Evolutionary conservation across 257 asterid species (phyloP).

Genomic region (Penstemon newberryi): DNA sequence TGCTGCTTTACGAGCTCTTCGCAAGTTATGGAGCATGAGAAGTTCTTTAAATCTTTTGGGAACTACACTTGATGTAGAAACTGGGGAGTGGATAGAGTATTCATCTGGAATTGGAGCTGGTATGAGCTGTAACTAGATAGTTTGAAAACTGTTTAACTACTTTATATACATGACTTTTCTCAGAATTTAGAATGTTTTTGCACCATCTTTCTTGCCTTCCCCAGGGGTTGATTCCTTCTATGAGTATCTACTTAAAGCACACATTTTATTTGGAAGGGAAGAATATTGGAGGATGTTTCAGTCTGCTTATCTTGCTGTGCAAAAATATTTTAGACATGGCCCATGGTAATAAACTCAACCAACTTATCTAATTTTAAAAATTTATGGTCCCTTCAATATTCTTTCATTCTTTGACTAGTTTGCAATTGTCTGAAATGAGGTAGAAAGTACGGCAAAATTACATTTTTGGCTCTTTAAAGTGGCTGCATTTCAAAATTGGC

Average conservation of each 20-base stretch:
- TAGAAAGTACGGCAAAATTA: too few relatives aligned
- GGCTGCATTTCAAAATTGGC: too few relatives aligned
- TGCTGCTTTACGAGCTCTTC: conserved; percentile 88
- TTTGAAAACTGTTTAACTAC: not conserved
- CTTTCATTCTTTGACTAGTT: conserved; percentile 23
- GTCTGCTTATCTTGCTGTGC: conserved; percentile 84
- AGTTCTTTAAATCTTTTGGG: conserved; percentile 93
- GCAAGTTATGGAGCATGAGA: conserved; percentile 97
- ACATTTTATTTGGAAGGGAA: conserved; percentile 91
- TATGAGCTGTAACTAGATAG: conserved; percentile 34
- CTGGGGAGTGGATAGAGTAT: conserved; percentile 89
- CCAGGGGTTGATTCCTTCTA: conserved; percentile 96
- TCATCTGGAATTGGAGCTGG: conserved; percentile 99
- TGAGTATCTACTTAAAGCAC: conserved; percentile 88
- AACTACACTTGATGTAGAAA: conserved; percentile 83
- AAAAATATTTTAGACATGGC: conserved; percentile 84
- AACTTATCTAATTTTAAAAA: conserved; percentile 6
- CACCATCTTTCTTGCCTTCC: conserved; percentile 24
- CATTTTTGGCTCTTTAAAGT: too few relatives aligned
- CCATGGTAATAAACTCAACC: conserved; percentile 63
- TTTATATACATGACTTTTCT: conserved; percentile 1
- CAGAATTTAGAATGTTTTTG: conserved; percentile 3
- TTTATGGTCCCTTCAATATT: conserved; percentile 11
- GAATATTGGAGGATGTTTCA: conserved; percentile 97
- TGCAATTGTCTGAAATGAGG: conserved; percentile 16